Conservation (phyloP, 2,329 filamentous ascomycete species). For the Colletotrichum sp. region DNA sequence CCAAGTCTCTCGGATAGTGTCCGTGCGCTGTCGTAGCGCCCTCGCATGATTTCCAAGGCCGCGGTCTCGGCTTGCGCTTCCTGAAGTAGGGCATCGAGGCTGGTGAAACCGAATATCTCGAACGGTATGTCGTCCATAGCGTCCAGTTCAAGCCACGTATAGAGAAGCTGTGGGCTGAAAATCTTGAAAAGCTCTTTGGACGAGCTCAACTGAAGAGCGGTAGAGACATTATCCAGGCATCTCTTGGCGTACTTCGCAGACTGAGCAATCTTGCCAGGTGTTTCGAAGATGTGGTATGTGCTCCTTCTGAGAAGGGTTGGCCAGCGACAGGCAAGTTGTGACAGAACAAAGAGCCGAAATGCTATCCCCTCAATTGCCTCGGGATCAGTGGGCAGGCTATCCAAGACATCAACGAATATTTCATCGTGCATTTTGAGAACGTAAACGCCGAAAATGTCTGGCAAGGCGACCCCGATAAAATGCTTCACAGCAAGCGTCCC, state of each 20-base stretch:
- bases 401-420: conserved; percentile 84
- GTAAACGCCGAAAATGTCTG: conserved; percentile 79
- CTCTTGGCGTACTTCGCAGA: conserved; percentile 73
- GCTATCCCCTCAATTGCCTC: conserved; percentile 83
- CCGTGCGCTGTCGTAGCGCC: conserved; percentile 66
- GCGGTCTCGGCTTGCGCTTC: conserved; percentile 79
- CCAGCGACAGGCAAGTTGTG: conserved; percentile 81
- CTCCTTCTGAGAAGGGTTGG: conserved; percentile 84
- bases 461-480: conserved; percentile 70
- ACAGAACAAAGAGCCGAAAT: conserved; percentile 77
- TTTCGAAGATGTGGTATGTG: conserved; percentile 94
- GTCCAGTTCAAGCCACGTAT: conserved; percentile 81
- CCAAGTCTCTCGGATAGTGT: conserved; percentile 64
- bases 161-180: conserved; percentile 88
- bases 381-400: conserved; percentile 74
- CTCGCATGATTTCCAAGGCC: conserved; percentile 83
- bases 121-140: conserved; percentile 77
- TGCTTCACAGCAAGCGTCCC: conserved; percentile 77
- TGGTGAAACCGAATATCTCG: conserved; percentile 80
- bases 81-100: conserved; percentile 69
- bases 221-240: conserved; percentile 72
- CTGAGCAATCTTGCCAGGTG: conserved; percentile 71
- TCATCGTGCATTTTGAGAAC: conserved; percentile 83
- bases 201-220: conserved; percentile 65
- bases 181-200: conserved; percentile 77